Conservation (phyloP, 129 eudicot species). For the Lonicera japonica region DNA sequence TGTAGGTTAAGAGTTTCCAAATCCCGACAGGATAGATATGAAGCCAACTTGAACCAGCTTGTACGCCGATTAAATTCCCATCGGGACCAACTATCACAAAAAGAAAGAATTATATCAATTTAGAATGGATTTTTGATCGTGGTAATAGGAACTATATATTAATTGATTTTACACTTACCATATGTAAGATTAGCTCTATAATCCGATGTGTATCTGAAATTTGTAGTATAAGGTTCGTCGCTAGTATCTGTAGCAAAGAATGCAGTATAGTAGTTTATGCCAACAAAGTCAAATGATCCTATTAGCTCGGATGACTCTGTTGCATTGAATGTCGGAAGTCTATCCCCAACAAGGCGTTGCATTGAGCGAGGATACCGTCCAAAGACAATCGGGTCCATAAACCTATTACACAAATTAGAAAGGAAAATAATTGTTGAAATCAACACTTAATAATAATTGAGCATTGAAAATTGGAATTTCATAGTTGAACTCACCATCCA, state of each 20-base stretch:
- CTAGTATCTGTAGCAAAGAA: conserved; percentile 35
- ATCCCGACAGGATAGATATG: conserved; percentile 48
- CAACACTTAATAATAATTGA: no score
- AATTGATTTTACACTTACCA: conserved; percentile 13
- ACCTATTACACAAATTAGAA: conserved; percentile 21
- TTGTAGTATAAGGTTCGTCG: conserved; percentile 20
- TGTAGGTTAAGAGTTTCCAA: conserved; percentile 34
- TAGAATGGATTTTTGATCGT: no score
- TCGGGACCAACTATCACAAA: no score
- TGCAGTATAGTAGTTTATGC: conserved; percentile 58
- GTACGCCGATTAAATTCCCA: not conserved
- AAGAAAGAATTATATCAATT: no score
- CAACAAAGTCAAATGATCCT: conserved; percentile 58
- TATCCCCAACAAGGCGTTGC: conserved; percentile 27
- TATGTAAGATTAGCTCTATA: conserved; percentile 24
- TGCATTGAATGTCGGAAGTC: conserved; percentile 49
- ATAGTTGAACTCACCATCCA: conserved; percentile 38
- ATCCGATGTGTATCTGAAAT: conserved; percentile 35
- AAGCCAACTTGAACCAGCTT: conserved; percentile 56
- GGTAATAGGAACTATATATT: not conserved
- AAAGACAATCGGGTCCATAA: conserved; percentile 42
- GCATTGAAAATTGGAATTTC: no score
- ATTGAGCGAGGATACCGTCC: conserved; percentile 58
- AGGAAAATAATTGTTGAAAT: no score
- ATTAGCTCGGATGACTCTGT: conserved; percentile 44